Percentiles rank a stretch among this genome's conserved stretches.
These are phyloP conservation scores for Diaporthe sp. DNA, from an alignment of 2,329 filamentous ascomycete genomes.

Conservation along the genomic window DNA sequence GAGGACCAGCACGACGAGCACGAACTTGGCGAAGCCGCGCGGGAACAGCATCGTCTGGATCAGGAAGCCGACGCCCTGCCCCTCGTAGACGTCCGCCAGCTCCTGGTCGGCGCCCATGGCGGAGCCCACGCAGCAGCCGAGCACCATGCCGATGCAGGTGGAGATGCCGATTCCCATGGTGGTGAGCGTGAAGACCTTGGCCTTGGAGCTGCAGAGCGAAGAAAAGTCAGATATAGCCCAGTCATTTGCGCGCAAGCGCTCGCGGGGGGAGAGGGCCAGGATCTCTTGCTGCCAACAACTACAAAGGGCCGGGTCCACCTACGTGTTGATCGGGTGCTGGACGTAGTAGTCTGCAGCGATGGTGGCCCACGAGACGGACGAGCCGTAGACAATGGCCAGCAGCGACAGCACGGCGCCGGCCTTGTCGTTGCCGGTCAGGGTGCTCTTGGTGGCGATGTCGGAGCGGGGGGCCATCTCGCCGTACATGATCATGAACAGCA, in stretches of 20 bases:
- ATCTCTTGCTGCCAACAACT: neutral
- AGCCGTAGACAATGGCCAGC: constrained; percentile 62
- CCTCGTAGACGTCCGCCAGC: constrained; percentile 54
- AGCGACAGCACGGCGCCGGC: constrained; percentile 57
- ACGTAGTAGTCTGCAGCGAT: constrained; percentile 61
- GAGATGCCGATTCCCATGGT: constrained; percentile 61
- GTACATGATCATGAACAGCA: constrained; percentile 64
- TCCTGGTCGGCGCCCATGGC: constrained; percentile 56
- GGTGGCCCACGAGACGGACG: constrained; percentile 61
- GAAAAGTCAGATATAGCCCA: neutral
- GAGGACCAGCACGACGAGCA: constrained; percentile 53
- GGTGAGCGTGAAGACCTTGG: constrained; percentile 64
- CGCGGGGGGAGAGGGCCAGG: too few relatives aligned
- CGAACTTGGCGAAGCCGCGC: constrained; percentile 59
- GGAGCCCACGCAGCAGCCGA: constrained; percentile 59
- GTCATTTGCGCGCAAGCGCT: neutral
- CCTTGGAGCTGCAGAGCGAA: constrained; percentile 48
- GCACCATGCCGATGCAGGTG: constrained; percentile 63
- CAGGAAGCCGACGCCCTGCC: constrained; percentile 59
- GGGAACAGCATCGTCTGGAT: constrained; percentile 60
- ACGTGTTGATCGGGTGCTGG: constrained; percentile 60
- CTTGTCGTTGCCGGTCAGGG: constrained; percentile 52
- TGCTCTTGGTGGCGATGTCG: constrained; percentile 53
- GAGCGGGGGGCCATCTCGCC: constrained; percentile 59
- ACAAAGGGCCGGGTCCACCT: neutral